Evolutionary conservation across 1,139 yeast species (phyloP), one percentile per base, ranked within the genome.

Genomic region (Taphrina deformans): DNA sequence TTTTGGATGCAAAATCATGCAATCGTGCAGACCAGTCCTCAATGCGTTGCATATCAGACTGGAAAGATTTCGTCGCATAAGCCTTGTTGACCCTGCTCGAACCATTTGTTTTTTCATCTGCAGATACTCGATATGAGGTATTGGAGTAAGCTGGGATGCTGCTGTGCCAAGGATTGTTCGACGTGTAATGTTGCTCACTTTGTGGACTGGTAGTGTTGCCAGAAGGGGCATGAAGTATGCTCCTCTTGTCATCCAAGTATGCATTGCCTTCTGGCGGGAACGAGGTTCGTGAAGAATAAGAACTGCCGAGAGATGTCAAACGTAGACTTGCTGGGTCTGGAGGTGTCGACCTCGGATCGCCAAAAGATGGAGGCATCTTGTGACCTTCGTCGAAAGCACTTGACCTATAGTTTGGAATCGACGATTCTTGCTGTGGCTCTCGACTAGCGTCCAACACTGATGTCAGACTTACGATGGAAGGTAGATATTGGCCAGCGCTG

Each of bases 21-120:
- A 68, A 55, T 27, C 65, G 68, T 1, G 70, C 68, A n/a, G 68
- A 45, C 44, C 66, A 58, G 21, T 67, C 68, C 31, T 62, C 69
- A 4, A 67, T 46, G 14, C 67, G 63, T 48, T 67, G 68, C 62
- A 68, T 62, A 35, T 63, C 60, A 3, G 66, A 58, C 7, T 64
- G 63, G 38, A 66, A 58, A 6, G 62, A 26, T 16, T 29, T 48
- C 12, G 24, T 23, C n/a, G 27, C 24, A 38, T 38, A 38, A 38
- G 41, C n/a, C 7, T n/a, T n/a, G 4, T 7, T 38, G 41, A 38
- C n/a, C n/a, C 41, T 38, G 27, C 48, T 44, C 10, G 48, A 44
- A 9, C 4, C 7, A 18, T 44, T 21, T 9, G 48, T 23, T 9
- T 26, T 6, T 2, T 9, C n/a, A n/a, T 18, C 26, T 26, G 12